These are phyloP conservation scores for Saccharomycopsis lassenensis DNA, from an alignment of 805 yeast genomes.

Conservation along the genomic window DNA sequence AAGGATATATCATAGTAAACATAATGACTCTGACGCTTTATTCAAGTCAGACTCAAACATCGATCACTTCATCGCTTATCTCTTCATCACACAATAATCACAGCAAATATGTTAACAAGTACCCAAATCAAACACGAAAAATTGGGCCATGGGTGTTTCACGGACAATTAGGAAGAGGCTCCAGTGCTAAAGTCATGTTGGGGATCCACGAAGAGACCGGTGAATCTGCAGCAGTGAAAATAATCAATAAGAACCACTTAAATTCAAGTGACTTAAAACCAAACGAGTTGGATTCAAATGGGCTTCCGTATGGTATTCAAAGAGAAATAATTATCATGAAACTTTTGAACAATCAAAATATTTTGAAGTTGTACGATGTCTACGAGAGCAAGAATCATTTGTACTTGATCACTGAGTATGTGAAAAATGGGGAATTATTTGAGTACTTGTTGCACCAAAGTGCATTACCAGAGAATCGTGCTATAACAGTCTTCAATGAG, in stretches of 20 bases:
- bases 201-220: slow-evolving; percentile 64
- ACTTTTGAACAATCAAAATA: slow-evolving; percentile 84
- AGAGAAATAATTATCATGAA: slow-evolving; percentile 97
- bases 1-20: too few relatives aligned
- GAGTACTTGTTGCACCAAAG: slow-evolving; percentile 63
- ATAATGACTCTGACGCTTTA: too few relatives aligned
- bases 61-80: slow-evolving; percentile 45
- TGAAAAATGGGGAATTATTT: slow-evolving; percentile 81
- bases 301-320: slow-evolving; percentile 90
- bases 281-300: slow-evolving; percentile 37
- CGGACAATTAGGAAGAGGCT: slow-evolving; percentile 69
- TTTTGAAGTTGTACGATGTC: slow-evolving; percentile 87
- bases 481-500: slow-evolving; percentile 67
- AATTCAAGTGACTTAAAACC: slow-evolving; percentile 24
- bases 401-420: slow-evolving; percentile 68
- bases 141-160: slow-evolving; percentile 84
- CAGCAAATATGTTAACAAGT: slow-evolving; percentile 30
- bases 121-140: slow-evolving; percentile 30
- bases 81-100: slow-evolving; percentile 23
- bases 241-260: slow-evolving; percentile 56
- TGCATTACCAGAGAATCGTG: slow-evolving; percentile 59
- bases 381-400: slow-evolving; percentile 95
- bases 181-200: slow-evolving; percentile 68
- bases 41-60: slow-evolving; percentile 50
- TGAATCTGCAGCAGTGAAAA: slow-evolving; percentile 74